Evolutionary conservation across 78 protist species (phyloP), one percentile per base, ranked within the genome.

Genomic region (Corallochytrium limacisporum): DNA sequence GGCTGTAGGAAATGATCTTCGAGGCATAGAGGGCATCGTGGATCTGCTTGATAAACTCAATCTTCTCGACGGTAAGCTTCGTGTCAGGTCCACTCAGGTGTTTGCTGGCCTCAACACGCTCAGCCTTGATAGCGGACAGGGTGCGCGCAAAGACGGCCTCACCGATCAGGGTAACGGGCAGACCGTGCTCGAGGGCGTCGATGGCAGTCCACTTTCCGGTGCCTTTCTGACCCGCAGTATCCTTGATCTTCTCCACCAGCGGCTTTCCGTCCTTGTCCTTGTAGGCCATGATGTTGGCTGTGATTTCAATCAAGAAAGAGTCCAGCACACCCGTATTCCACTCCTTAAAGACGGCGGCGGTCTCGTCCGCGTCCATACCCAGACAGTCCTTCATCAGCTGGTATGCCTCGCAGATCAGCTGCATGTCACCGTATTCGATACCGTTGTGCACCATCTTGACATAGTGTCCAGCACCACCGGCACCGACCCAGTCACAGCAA

Each of bases 361-460:
- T 12, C 65, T 86, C 89, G 26, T 71, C 67, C 65, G 79, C 68
- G 67, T 18, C 13, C 76, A 83, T 37, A 61, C 89, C 85, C 1
- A 78, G 43, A 9, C 68, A 42, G 28, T 67, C 57, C 65, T 79
- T 47, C 71, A 65, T 65, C 35, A 40, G 37, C 47, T 78, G 70
- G 84, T 88, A 90, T 1, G 87, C 89, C 63, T 90, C 91, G 37
- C 78, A 37, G 59, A 84, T 80, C 31, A 95, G 72, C 73, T 95
- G 96, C 95, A 95, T 90, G 74, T 89, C 91, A 28, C 94, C 98
- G 84, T 95, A 95, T 71, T 95, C 97, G 60, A 90, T 90, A 32
- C 95, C 97, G 65, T 93, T 93, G 89, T 93, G 98, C 13, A 86
- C 88, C 96, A 87, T 91, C 83, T 95, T 95, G 22, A 92, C 97